phyloP scores from a whole-genome alignment of 257 asterid species.

The Ballota nigra region DNA sequence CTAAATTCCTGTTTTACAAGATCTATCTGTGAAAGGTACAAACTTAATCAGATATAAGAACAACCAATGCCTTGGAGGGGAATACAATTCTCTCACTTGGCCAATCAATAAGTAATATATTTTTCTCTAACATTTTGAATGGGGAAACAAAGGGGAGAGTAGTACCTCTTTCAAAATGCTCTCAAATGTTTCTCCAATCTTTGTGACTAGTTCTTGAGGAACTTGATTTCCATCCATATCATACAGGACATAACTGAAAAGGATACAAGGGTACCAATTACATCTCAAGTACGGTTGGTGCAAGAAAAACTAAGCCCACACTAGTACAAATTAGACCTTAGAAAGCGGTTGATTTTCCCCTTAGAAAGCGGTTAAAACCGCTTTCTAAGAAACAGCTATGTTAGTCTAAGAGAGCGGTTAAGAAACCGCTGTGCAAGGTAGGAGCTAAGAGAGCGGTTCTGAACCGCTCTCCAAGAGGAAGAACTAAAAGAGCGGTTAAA shows the following conservation, averaged over 20 bases:
- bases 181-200: slow-evolving; percentile 87
- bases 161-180: slow-evolving; percentile 78
- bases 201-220: slow-evolving; percentile 79
- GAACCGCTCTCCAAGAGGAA: too few species aligned
- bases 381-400: too few species aligned
- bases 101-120: neutral
- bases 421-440: too few species aligned
- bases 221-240: slow-evolving; percentile 92
- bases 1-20: slow-evolving; percentile 59
- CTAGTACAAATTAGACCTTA: too few species aligned
- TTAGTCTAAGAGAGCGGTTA: too few species aligned
- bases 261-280: neutral
- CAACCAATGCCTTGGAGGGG: neutral
- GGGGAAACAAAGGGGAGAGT: neutral
- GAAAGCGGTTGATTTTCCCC: too few species aligned
- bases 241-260: slow-evolving; percentile 80
- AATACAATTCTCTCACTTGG: neutral
- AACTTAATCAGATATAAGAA: slow-evolving; percentile 13
- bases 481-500: too few species aligned
- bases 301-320: neutral
- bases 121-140: neutral
- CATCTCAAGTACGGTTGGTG: neutral
- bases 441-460: too few species aligned
- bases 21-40: slow-evolving; percentile 53
- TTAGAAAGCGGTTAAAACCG: too few species aligned